A percentile compares a stretch with the other conserved stretches of the same genome.
Evolutionary conservation across 108 stramenopile species (phyloP).

Genomic region (Aurantiochytrium sp.): DNA sequence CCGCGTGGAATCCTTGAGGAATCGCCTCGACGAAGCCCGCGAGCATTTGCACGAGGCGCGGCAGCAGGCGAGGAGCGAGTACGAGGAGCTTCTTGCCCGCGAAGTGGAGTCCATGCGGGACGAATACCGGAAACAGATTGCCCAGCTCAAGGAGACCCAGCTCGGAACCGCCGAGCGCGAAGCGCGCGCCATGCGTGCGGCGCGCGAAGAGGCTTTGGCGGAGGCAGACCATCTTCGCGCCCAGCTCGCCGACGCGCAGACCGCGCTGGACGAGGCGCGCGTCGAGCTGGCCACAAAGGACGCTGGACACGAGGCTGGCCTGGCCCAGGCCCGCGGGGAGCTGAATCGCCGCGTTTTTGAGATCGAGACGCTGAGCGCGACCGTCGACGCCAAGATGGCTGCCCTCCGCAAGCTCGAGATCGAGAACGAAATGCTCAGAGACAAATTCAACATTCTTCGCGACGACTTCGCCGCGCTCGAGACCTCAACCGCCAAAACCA

Average conservation of each 20-base stretch:
- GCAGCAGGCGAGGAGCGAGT: not conserved
- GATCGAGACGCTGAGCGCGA: slow-evolving; percentile 17
- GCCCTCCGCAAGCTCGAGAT: slow-evolving; percentile 13
- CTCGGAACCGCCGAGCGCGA: not conserved
- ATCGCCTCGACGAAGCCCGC: not conserved
- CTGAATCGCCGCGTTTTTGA: slow-evolving; percentile 1
- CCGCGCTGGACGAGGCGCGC: not conserved
- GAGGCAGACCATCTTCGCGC: not conserved
- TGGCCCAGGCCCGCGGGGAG: not conserved
- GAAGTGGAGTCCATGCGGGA: not conserved
- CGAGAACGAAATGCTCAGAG: not conserved
- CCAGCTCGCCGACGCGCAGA: not conserved
- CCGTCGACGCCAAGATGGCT: not conserved
- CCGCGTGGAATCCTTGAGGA: not conserved
- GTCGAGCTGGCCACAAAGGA: not conserved
- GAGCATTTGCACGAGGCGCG: not conserved
- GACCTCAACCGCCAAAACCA: not conserved
- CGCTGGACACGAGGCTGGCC: not conserved
- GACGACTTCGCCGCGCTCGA: slow-evolving; percentile 22
- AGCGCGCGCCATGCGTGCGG: not conserved
- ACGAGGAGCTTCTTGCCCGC: not conserved
- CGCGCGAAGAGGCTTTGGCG: not conserved
- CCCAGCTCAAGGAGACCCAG: not conserved
- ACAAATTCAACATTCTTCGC: not conserved
- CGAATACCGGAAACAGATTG: not conserved